Percentiles rank a stretch among this genome's conserved stretches.
Evolutionary conservation across 2,329 filamentous ascomycete genomes (phyloP).

Genomic region (Didymella pinodella): DNA sequence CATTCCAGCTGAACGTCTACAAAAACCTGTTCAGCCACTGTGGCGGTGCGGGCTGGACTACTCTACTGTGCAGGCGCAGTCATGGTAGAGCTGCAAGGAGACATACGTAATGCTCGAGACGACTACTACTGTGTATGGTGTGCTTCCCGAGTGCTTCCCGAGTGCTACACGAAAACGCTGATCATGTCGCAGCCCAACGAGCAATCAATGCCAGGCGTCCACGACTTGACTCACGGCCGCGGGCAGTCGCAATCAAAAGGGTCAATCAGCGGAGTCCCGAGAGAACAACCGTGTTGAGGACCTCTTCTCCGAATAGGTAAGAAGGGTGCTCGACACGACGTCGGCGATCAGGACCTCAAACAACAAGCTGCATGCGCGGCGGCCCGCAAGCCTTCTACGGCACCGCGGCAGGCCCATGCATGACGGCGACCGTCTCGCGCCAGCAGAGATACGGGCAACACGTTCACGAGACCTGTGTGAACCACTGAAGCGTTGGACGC

Average conservation of each 20-base stretch:
- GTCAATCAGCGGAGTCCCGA: conserved; percentile 9
- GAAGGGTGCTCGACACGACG: conserved; percentile 1
- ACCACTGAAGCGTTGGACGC: not conserved
- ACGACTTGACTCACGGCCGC: conserved; percentile 7
- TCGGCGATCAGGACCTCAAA: conserved; percentile 14
- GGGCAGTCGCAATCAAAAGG: conserved; percentile 3
- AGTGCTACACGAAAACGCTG: not conserved
- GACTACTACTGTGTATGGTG: not conserved
- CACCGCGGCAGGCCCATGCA: conserved; percentile 12
- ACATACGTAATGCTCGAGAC: conserved; percentile 5
- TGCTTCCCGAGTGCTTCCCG: not conserved
- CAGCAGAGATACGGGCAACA: conserved; percentile 5
- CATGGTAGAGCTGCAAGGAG: conserved; percentile 1
- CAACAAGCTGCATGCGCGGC: conserved; percentile 19
- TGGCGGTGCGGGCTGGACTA: conserved; percentile 18
- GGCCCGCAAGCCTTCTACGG: conserved; percentile 16
- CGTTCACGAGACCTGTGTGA: conserved; percentile 4
- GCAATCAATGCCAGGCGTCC: not conserved
- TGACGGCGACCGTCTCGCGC: conserved; percentile 4
- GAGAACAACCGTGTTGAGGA: conserved; percentile 6
- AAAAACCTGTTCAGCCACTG: conserved; percentile 20
- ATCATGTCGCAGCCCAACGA: not conserved
- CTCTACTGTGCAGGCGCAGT: conserved; percentile 8
- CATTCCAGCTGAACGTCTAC: conserved; percentile 21
- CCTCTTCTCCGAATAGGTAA: not conserved